These are phyloP conservation scores for Backusella macrospora DNA, from an alignment of 192 early-diverging fungal genomes.

Conservation along the genomic window DNA sequence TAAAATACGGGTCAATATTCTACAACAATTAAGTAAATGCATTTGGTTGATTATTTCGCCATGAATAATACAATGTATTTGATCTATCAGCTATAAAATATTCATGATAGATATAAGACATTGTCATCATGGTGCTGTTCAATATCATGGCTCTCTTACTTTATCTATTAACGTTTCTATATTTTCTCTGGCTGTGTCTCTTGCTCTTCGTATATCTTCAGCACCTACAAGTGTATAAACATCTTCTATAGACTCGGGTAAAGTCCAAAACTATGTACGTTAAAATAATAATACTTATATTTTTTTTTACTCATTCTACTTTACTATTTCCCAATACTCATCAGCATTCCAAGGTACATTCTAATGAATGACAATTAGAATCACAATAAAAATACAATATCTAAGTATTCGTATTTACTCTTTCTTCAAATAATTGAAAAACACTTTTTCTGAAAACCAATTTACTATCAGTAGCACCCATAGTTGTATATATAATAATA, in stretches of 20 bases:
- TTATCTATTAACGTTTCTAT: conserved; percentile 75
- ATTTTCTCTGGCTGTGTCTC: conserved; percentile 78
- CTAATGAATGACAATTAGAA: conserved; percentile 4
- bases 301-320: background rate
- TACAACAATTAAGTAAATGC: conserved; percentile 77
- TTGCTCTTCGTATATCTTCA: conserved; percentile 79
- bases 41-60: conserved; percentile 30
- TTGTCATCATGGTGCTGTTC: background rate
- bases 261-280: conserved; percentile 67
- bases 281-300: background rate
- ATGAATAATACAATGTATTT: conserved; percentile 39
- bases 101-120: background rate
- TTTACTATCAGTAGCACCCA: conserved; percentile 91
- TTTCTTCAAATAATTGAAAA: conserved; percentile 80
- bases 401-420: conserved; percentile 41
- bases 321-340: conserved; percentile 32
- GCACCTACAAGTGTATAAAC: conserved; percentile 84
- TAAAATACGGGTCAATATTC: conserved; percentile 80
- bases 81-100: conserved; percentile 44
- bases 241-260: conserved; percentile 78
- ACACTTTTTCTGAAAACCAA: conserved; percentile 87
- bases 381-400: background rate
- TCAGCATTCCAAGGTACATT: conserved; percentile 31
- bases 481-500: conserved; percentile 30
- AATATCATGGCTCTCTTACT: conserved; percentile 38